phyloP scores from a whole-genome alignment of 306 rosid species.

The Begonia fuchsioides region DNA sequence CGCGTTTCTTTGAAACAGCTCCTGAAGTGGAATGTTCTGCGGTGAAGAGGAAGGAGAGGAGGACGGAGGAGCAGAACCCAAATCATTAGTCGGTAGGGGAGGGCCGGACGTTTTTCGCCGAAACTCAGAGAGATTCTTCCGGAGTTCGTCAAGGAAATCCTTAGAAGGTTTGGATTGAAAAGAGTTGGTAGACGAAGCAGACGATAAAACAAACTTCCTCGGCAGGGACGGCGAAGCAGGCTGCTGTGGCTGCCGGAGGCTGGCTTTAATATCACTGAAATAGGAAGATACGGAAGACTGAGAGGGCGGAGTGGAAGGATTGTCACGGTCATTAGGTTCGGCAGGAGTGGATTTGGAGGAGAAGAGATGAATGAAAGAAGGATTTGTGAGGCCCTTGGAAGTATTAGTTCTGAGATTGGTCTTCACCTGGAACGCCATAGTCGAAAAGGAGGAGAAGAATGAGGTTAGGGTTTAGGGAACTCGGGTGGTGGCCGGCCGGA shows the following conservation, averaged over 20 bases:
- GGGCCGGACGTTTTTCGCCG: slow-evolving; percentile 8
- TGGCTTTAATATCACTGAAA: slow-evolving; percentile 23
- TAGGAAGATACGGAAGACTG: slow-evolving; percentile 15
- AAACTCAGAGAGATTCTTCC: slow-evolving; percentile 25
- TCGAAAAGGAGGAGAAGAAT: slow-evolving; percentile 1
- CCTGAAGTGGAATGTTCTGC: slow-evolving; percentile 19
- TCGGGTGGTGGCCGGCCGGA: no score
- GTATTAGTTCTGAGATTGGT: slow-evolving; percentile 17
- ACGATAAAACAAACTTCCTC: slow-evolving; percentile 2
- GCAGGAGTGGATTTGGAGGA: slow-evolving; percentile 28
- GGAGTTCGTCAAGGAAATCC: slow-evolving; percentile 17
- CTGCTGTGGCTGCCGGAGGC: slow-evolving; percentile 17
- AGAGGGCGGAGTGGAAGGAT: slow-evolving; percentile 6
- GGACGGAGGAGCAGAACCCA: background rate
- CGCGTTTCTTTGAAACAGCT: slow-evolving; percentile 14
- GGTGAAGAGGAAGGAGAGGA: slow-evolving; percentile 4
- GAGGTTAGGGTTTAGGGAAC: no score
- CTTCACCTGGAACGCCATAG: slow-evolving; percentile 35
- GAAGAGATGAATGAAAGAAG: slow-evolving; percentile 24
- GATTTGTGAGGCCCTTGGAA: slow-evolving; percentile 11
- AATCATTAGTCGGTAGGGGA: background rate
- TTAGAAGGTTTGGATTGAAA: slow-evolving; percentile 4
- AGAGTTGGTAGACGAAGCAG: background rate
- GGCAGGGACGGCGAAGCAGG: background rate
- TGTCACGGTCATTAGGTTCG: slow-evolving; percentile 12